Evolutionary conservation across 305 asterid species (phyloP).

Genomic region (Ruellia speciosa): DNA sequence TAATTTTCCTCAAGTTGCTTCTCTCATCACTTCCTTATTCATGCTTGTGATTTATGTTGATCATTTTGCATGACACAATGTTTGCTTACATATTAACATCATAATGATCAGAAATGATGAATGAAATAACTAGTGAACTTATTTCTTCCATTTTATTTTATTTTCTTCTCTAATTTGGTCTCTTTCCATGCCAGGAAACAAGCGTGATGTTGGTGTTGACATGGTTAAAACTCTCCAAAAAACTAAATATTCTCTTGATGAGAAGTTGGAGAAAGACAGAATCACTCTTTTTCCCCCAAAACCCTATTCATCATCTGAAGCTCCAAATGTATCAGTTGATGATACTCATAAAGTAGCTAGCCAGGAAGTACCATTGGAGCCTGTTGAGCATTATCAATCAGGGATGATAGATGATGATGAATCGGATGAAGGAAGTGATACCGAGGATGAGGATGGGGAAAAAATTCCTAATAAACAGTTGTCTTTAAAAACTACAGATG

Average conservation of each 20-base stretch:
- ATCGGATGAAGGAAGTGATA: conserved; percentile 28
- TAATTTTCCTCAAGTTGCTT: too few species aligned
- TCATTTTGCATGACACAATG: too few species aligned
- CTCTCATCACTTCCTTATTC: too few species aligned
- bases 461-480: conserved; percentile 20
- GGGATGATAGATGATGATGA: conserved; percentile 34
- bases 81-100: neutral
- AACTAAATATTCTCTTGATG: conserved; percentile 67
- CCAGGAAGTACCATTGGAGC: conserved; percentile 30
- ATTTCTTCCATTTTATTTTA: conserved; percentile 9
- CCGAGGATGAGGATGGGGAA: conserved; percentile 21
- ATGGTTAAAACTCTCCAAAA: conserved; percentile 87
- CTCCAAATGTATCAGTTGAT: conserved; percentile 28
- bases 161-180: conserved; percentile 16
- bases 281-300: conserved; percentile 60
- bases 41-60: too few species aligned
- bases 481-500: conserved; percentile 27
- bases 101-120: neutral
- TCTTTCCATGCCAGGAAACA: conserved; percentile 45
- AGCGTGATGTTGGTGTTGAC: conserved; percentile 74
- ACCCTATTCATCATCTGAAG: conserved; percentile 25
- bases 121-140: too few species aligned
- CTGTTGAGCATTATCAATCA: conserved; percentile 32
- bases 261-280: conserved; percentile 65
- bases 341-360: conserved; percentile 27